These are phyloP conservation scores for Pouteria glomerata DNA, from an alignment of 148 eudicot genomes.

Conservation along the genomic window DNA sequence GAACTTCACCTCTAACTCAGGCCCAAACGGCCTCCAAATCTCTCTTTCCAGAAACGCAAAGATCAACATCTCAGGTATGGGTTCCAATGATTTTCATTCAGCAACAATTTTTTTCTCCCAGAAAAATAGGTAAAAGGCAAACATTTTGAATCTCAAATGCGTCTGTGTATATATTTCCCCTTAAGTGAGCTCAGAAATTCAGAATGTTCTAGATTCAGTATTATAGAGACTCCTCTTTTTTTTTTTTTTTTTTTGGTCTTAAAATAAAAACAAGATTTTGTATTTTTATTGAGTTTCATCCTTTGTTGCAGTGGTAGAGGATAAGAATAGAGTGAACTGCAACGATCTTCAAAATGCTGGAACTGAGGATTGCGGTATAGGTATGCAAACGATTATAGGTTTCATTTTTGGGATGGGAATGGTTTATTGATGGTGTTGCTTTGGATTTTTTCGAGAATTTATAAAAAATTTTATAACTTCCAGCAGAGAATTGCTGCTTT, in stretches of 20 bases:
- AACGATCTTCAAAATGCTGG: conserved; percentile 10
- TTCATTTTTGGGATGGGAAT: background rate
- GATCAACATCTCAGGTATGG: conserved; percentile 54
- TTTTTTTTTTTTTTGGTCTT: background rate
- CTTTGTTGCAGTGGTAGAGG: conserved; percentile 34
- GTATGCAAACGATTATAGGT: background rate
- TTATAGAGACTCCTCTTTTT: background rate
- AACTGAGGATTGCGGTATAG: conserved; percentile 22
- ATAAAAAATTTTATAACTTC: background rate
- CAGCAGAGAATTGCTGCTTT: conserved; percentile 37
- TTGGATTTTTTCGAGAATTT: background rate
- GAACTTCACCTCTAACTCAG: conserved; percentile 34
- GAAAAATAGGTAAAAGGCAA: background rate
- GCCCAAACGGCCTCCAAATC: conserved; percentile 34
- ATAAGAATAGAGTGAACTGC: conserved; percentile 7
- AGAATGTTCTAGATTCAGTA: background rate
- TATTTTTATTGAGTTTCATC: background rate
- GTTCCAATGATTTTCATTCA: background rate
- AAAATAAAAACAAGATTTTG: background rate
- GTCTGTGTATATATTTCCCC: background rate
- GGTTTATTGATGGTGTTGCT: background rate
- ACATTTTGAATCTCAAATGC: background rate
- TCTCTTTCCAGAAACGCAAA: conserved; percentile 40
- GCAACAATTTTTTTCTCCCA: background rate
- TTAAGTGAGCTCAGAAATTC: background rate